These are phyloP conservation scores for Dactylellina drechsleri DNA, from an alignment of 2,329 filamentous ascomycete species.

Conservation along the genomic window DNA sequence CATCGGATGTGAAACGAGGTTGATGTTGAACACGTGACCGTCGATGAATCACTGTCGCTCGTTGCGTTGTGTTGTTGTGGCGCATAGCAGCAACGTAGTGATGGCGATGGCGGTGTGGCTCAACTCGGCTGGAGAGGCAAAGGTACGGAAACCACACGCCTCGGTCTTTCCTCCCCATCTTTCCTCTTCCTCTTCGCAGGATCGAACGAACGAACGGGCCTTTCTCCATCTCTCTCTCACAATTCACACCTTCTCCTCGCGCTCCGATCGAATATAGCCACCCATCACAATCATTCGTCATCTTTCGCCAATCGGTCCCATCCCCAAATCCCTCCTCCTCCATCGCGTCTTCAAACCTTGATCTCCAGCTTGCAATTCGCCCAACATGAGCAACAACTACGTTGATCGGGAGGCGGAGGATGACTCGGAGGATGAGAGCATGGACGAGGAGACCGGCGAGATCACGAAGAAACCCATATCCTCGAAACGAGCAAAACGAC, in stretches of 20 bases:
- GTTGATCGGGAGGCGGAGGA: conserved; percentile 87
- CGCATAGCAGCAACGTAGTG: conserved; percentile 8
- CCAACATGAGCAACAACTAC: conserved; percentile 73
- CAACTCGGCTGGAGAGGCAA: conserved; percentile 38
- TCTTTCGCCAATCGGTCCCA: conserved; percentile 9
- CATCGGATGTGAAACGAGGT: not conserved
- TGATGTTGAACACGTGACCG: not conserved
- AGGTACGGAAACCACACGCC: conserved; percentile 24
- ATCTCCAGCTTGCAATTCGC: conserved; percentile 2
- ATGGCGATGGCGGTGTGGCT: conserved; percentile 29
- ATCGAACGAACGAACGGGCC: conserved; percentile 14
- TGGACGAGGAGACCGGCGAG: conserved; percentile 79
- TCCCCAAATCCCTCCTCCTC: conserved; percentile 7
- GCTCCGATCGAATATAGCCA: not conserved
- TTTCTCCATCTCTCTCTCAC: conserved; percentile 24
- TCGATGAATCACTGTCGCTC: not conserved
- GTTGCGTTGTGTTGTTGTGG: conserved; percentile 9
- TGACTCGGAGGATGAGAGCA: conserved; percentile 82
- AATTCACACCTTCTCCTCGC: conserved; percentile 14
- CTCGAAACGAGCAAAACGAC: conserved; percentile 60
- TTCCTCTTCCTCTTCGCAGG: conserved; percentile 26
- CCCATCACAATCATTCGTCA: not conserved
- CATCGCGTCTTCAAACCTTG: conserved; percentile 35
- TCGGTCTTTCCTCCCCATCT: not conserved
- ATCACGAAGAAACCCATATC: conserved; percentile 63